Evolutionary conservation across 768 basidiomycete species (phyloP).

Genomic region (Trichaptum fuscoviolaceum): DNA sequence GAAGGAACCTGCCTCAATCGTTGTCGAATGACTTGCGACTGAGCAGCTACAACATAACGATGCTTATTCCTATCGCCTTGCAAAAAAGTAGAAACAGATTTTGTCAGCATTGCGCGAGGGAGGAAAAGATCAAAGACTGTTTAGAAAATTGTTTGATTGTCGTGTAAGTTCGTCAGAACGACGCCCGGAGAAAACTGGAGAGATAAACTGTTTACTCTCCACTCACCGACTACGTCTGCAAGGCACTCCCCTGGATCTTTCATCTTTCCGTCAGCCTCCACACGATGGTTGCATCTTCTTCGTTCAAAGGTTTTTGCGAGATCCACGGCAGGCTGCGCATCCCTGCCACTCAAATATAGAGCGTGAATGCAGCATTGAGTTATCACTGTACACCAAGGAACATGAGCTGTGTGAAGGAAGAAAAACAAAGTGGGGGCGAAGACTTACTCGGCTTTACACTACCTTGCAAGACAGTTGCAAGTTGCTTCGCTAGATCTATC

Average conservation of each 20-base stretch:
- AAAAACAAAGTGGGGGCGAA: constrained; percentile 7
- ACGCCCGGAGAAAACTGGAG: not conserved
- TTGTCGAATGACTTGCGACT: constrained; percentile 67
- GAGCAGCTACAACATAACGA: constrained; percentile 85
- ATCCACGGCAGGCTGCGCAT: constrained; percentile 72
- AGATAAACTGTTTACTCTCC: not conserved
- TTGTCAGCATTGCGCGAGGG: constrained; percentile 2
- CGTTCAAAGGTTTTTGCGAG: constrained; percentile 92
- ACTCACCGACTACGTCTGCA: constrained; percentile 69
- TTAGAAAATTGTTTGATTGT: too few relatives aligned
- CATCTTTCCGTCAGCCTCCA: constrained; percentile 59
- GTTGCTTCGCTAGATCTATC: constrained; percentile 71
- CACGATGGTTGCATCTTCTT: constrained; percentile 90
- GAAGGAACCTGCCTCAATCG: constrained; percentile 72
- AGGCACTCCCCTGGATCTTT: constrained; percentile 63
- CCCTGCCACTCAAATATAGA: constrained; percentile 78
- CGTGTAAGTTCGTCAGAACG: too few relatives aligned
- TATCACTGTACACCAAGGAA: constrained; percentile 72
- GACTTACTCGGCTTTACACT: constrained; percentile 86
- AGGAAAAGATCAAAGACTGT: too few relatives aligned
- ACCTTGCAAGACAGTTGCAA: constrained; percentile 77
- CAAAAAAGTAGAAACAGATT: constrained; percentile 8
- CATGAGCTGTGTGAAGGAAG: constrained; percentile 5
- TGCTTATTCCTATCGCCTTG: constrained; percentile 83
- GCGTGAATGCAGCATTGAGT: constrained; percentile 97